Percentiles rank a stretch among this genome's conserved stretches.
These are phyloP conservation scores for Mycosphaerella arachidis DNA, from an alignment of 2,329 filamentous ascomycete species.

Conservation along the genomic window DNA sequence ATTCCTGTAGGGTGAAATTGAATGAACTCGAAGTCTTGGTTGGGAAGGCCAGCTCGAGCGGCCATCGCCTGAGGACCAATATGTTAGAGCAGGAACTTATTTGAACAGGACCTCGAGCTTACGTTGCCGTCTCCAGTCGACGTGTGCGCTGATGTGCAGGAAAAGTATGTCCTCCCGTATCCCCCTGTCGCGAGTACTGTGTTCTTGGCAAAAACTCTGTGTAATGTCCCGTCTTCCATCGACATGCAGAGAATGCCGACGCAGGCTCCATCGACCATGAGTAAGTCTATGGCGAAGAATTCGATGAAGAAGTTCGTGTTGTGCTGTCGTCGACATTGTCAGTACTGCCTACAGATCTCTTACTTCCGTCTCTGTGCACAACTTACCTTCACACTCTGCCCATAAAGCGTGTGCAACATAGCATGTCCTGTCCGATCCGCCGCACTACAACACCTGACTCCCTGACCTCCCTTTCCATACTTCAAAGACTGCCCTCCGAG, in stretches of 20 bases:
- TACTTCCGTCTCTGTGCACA: constrained; percentile 42
- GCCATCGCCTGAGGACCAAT: constrained; percentile 40
- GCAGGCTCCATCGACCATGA: constrained; percentile 47
- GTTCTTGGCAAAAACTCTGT: constrained; percentile 46
- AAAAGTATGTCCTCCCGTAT: constrained; percentile 50
- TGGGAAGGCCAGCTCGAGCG: constrained; percentile 44
- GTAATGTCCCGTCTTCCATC: constrained; percentile 48
- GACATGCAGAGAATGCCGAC: constrained; percentile 45
- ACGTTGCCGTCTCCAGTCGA: constrained; percentile 47
- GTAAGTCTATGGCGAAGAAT: constrained; percentile 47
- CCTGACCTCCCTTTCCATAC: constrained; percentile 48
- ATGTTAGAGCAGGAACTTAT: neutral
- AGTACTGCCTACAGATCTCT: constrained; percentile 26
- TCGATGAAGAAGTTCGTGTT: constrained; percentile 50
- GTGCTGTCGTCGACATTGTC: constrained; percentile 23
- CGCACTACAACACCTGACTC: constrained; percentile 45
- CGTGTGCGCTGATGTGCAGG: constrained; percentile 47
- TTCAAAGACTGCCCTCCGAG: constrained; percentile 46
- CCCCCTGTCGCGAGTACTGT: constrained; percentile 48
- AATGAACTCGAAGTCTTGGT: constrained; percentile 51
- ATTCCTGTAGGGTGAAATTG: constrained; percentile 51
- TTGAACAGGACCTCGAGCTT: constrained; percentile 2
- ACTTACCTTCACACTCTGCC: constrained; percentile 42
- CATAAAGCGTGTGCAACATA: constrained; percentile 49
- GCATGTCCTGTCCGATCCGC: constrained; percentile 49